Percentiles rank a stretch among this genome's conserved stretches.
phyloP scores from a whole-genome alignment of 352 stramenopile species.

The Phytophthora nicotianae region DNA sequence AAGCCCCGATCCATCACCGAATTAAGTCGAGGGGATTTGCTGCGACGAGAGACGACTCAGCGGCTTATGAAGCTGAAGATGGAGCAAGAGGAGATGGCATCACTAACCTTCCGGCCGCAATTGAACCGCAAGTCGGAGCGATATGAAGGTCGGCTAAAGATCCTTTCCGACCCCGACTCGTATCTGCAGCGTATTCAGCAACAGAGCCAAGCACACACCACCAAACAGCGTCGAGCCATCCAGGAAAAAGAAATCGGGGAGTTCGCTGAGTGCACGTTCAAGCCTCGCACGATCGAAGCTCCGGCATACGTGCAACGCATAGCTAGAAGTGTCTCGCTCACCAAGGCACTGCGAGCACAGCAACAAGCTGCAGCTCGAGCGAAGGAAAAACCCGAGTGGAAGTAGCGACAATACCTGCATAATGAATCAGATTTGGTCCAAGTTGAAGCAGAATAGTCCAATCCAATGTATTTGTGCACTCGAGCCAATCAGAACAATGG shows the following conservation, averaged over 20 bases:
- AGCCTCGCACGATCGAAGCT: constrained; percentile 81
- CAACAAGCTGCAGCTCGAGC: constrained; percentile 46
- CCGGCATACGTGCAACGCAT: constrained; percentile 86
- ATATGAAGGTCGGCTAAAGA: constrained; percentile 78
- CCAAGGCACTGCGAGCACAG: constrained; percentile 69
- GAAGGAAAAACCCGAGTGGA: constrained; percentile 70
- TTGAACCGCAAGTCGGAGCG: constrained; percentile 72
- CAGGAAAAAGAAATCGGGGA: constrained; percentile 85
- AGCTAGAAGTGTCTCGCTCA: constrained; percentile 74
- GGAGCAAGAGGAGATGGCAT: constrained; percentile 87
- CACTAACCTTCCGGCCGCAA: constrained; percentile 79
- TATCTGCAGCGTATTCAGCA: constrained; percentile 85
- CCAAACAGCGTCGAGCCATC: constrained; percentile 75
- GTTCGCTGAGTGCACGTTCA: constrained; percentile 87
- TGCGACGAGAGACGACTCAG: constrained; percentile 79
- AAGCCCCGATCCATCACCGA: constrained; percentile 76
- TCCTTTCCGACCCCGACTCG: constrained; percentile 77
- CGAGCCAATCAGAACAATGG: constrained; percentile 11
- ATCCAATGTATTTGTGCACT: constrained; percentile 6
- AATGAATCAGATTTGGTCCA: constrained; percentile 1
- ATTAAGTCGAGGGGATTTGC: constrained; percentile 74
- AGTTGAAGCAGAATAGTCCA: constrained; percentile 15
- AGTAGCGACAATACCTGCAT: constrained; percentile 35
- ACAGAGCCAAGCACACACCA: constrained; percentile 70
- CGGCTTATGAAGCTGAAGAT: constrained; percentile 88